A percentile compares a stretch with the other conserved stretches of the same genome.
These are phyloP conservation scores for Rubia tinctorum DNA, from an alignment of 305 asterid species.

Conservation along the genomic window DNA sequence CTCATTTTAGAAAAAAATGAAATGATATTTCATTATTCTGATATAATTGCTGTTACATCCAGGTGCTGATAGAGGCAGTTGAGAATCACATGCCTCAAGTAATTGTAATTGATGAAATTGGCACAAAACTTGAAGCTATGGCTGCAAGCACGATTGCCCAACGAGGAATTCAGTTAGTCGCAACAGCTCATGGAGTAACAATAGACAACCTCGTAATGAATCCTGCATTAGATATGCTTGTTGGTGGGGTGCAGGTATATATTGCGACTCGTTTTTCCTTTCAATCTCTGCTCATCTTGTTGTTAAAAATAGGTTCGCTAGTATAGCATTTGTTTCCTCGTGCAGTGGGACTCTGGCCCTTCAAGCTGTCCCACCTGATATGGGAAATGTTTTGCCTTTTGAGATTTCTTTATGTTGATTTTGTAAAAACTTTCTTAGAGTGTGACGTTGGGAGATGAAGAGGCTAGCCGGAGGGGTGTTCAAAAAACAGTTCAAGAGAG, in stretches of 20 bases:
- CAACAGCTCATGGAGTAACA: conserved; percentile 96
- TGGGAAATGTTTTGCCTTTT: background rate
- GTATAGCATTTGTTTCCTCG: background rate
- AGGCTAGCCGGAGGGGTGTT: conserved; percentile 94
- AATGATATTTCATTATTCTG: background rate
- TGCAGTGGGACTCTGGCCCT: background rate
- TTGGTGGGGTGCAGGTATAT: conserved; percentile 90
- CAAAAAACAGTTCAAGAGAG: conserved; percentile 94
- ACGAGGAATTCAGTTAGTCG: conserved; percentile 98
- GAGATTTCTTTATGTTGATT: background rate
- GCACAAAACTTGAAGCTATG: conserved; percentile 89
- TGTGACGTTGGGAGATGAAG: conserved; percentile 98
- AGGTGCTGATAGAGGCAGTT: conserved; percentile 97
- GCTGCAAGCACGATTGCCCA: conserved; percentile 98
- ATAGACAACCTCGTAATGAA: conserved; percentile 84
- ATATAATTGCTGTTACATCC: conserved; percentile 5
- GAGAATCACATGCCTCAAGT: conserved; percentile 99
- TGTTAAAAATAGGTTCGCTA: background rate
- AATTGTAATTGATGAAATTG: conserved; percentile 93
- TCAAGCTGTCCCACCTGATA: background rate
- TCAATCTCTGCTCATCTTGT: background rate
- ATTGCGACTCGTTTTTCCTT: background rate
- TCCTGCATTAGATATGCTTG: conserved; percentile 95
- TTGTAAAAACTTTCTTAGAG: conserved; percentile 44
- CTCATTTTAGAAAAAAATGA: background rate